phyloP scores from a whole-genome alignment of 495 filamentous ascomycete species.

The Penicillium dipodomyicola region DNA sequence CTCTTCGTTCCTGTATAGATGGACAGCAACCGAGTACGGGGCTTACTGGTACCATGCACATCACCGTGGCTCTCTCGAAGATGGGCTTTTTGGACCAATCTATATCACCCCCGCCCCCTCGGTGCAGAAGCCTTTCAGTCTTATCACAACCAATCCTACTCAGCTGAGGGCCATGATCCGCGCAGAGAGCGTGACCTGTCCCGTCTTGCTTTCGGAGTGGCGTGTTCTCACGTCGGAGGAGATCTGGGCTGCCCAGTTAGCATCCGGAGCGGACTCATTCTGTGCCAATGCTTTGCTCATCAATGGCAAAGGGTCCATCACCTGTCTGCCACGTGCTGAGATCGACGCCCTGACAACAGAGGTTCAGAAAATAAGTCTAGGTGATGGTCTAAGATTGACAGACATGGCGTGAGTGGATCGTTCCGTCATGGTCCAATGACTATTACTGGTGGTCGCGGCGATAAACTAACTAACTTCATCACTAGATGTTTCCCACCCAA shows the following conservation, averaged over 20 bases:
- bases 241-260: slow-evolving; percentile 37
- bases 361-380: slow-evolving; percentile 24
- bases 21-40: slow-evolving; percentile 33
- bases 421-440: background rate
- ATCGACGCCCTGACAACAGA: slow-evolving; percentile 37
- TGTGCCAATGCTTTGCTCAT: slow-evolving; percentile 53
- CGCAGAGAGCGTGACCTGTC: slow-evolving; percentile 44
- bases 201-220: slow-evolving; percentile 56
- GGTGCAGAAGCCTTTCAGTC: slow-evolving; percentile 42
- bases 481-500: slow-evolving; percentile 27
- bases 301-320: slow-evolving; percentile 54
- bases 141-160: slow-evolving; percentile 41
- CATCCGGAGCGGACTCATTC: slow-evolving; percentile 38
- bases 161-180: slow-evolving; percentile 43
- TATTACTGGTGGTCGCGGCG: background rate
- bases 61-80: slow-evolving; percentile 49
- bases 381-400: slow-evolving; percentile 36
- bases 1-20: slow-evolving; percentile 49
- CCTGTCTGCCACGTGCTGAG: slow-evolving; percentile 40
- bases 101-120: slow-evolving; percentile 37
- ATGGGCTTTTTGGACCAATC: slow-evolving; percentile 55
- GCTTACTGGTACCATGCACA: slow-evolving; percentile 53
- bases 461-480: background rate
- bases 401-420: slow-evolving; percentile 45
- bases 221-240: slow-evolving; percentile 50